Evolutionary conservation across 192 early-diverging fungal genomes (phyloP).

Genomic region (Rhizophagus clarus): DNA sequence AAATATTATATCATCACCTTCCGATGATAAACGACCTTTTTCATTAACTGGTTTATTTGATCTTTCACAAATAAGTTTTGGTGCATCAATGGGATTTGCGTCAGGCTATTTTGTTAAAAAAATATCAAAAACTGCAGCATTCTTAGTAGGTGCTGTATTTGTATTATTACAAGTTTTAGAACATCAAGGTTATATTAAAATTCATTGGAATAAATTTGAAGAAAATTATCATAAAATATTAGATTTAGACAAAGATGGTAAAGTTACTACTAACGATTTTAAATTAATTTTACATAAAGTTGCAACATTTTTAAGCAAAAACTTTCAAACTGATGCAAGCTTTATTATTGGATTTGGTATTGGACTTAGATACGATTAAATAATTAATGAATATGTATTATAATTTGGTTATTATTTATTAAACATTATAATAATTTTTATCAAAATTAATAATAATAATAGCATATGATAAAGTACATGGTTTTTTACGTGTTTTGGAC

Average conservation of each 20-base stretch:
- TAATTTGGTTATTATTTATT: no score
- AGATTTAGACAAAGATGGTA: constrained; percentile 8
- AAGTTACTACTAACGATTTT: background rate
- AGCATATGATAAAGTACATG: no score
- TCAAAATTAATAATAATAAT: no score
- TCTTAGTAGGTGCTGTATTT: background rate
- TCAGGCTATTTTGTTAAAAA: constrained; percentile 9
- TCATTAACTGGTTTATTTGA: background rate
- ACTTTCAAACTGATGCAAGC: background rate
- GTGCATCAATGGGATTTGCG: background rate
- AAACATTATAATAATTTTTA: no score
- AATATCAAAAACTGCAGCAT: background rate
- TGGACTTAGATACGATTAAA: constrained; percentile 5
- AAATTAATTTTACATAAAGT: background rate
- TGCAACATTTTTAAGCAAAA: background rate
- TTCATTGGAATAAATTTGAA: background rate
- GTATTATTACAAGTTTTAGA: background rate
- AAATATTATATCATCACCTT: background rate
- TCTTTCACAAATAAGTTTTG: background rate
- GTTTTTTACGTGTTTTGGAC: no score
- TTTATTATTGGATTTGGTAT: constrained; percentile 9
- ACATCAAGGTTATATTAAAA: background rate
- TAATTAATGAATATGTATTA: no score
- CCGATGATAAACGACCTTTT: background rate
- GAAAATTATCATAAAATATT: background rate